Conservation (phyloP, 495 filamentous ascomycete species). For the Rhypophila decipiens region DNA sequence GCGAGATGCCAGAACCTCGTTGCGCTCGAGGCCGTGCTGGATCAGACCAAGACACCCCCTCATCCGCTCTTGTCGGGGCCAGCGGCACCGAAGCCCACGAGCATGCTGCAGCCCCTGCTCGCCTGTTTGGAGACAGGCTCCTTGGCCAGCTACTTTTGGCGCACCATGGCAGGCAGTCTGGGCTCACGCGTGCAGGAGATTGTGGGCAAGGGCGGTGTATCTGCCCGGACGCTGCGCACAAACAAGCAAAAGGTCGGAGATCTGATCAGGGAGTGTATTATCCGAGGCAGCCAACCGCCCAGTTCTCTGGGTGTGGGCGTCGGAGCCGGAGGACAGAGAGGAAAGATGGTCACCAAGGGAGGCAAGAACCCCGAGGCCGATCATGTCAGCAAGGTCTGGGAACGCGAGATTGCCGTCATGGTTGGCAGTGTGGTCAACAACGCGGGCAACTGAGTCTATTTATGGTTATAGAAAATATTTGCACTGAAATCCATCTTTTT, state of each 20-base stretch:
- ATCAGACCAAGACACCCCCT: slow-evolving; percentile 54
- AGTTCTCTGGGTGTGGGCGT: too few relatives aligned
- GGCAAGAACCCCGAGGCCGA: slow-evolving; percentile 33
- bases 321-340: slow-evolving; percentile 29
- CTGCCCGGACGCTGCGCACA: slow-evolving; percentile 69
- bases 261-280: slow-evolving; percentile 76
- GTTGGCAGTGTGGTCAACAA: slow-evolving; percentile 61
- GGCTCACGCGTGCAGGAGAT: slow-evolving; percentile 77
- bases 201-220: slow-evolving; percentile 69
- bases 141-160: slow-evolving; percentile 86
- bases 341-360: slow-evolving; percentile 24
- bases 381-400: slow-evolving; percentile 48
- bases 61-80: slow-evolving; percentile 50
- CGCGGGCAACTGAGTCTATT: slow-evolving; percentile 28
- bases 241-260: slow-evolving; percentile 70
- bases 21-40: slow-evolving; percentile 74
- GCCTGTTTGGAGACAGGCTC: slow-evolving; percentile 79
- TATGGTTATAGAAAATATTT: too few relatives aligned
- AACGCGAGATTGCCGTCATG: slow-evolving; percentile 94
- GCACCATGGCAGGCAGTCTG: slow-evolving; percentile 72
- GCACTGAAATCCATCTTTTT: too few relatives aligned
- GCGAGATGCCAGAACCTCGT: slow-evolving; percentile 85
- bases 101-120: slow-evolving; percentile 69
- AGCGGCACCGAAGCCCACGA: slow-evolving; percentile 24
- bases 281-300: slow-evolving; percentile 60